Base-by-base conservation (phyloP, 2,329 filamentous ascomycete species). In the Samsoniella hepiali region DNA sequence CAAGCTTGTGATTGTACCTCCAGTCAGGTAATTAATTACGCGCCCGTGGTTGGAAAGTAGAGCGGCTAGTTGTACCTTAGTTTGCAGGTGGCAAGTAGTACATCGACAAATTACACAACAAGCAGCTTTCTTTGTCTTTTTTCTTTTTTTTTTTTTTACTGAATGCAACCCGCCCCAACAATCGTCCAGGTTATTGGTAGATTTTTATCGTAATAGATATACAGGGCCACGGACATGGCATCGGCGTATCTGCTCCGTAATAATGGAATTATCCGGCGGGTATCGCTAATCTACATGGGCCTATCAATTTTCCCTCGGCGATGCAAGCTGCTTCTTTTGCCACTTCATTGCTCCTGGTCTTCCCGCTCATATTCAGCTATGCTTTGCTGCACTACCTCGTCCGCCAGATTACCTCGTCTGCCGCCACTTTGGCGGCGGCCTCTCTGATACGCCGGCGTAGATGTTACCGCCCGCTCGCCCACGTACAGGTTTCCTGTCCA, bases 381-480 rank as follows among this genome's bases (percentile, higher is more conserved):
- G 13, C 68, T 69, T 3, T 69, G 69, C 47, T 71, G 67, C 11
- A 76, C 73, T 34, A 74, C 72, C 45, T 73, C 70, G 49, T 75
- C 74, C 2, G 72, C 73, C 44, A 73, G 55, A 45, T 65, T 53
- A 27, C 62, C 74, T 74, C 63, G 74, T 78, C 56, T 72, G 70
- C 60, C 76, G 68, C 3, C 72, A 67, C 1, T 68, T 34, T 75
- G 73, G 53, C 76, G 76, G 45, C 75, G 72, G 2, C 78, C 78
- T 55, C 76, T 74, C 67, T 80, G 78, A 63, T 80, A 84, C 7
- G 81, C 78, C 42, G 81, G 78, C 8, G 82, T 82, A 66, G 77
- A 78, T 2, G 84, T 87, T 36, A 86, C 78, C 0, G 85, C 84
- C 63, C 78, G 77, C 72, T 86, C 83, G 2, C 85, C 85, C 1